Percentiles rank a stretch among this genome's conserved stretches.
Evolutionary conservation across 495 filamentous ascomycete genomes (phyloP).

Genomic region (Hyaloscypha finlandica): DNA sequence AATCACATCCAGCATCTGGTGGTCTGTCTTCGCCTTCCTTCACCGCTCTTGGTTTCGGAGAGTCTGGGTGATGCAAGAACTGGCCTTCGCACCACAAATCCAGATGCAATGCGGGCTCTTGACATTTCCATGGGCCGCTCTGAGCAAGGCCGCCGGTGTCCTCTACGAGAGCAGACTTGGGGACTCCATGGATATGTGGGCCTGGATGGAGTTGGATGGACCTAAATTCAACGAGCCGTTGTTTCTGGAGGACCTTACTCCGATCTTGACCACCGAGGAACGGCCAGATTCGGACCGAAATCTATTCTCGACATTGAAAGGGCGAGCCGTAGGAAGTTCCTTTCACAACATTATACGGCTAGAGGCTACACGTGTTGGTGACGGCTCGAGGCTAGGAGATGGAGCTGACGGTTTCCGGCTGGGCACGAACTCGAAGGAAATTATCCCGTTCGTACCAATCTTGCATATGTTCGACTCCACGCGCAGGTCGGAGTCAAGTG

Average conservation of each 20-base stretch:
- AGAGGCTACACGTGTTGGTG: background rate
- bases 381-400: background rate
- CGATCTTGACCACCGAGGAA: slow-evolving; percentile 14
- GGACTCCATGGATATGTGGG: slow-evolving; percentile 21
- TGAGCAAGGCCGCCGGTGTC: slow-evolving; percentile 25
- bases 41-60: slow-evolving; percentile 7
- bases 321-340: background rate
- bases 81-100: slow-evolving; percentile 6
- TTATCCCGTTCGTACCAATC: background rate
- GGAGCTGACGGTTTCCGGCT: background rate
- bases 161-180: slow-evolving; percentile 23
- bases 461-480: slow-evolving; percentile 1
- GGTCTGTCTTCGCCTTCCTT: background rate
- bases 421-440: background rate
- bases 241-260: slow-evolving; percentile 24
- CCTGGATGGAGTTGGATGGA: slow-evolving; percentile 24
- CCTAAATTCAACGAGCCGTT: slow-evolving; percentile 25
- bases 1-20: background rate
- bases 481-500: background rate
- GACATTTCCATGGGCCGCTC: slow-evolving; percentile 12
- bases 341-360: slow-evolving; percentile 1
- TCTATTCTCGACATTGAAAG: background rate
- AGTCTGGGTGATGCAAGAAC: slow-evolving; percentile 14
- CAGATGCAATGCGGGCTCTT: slow-evolving; percentile 9
- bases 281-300: slow-evolving; percentile 9